These are phyloP conservation scores for Sugiyamaella floridensis DNA, from an alignment of 805 yeast genomes.

Conservation along the genomic window DNA sequence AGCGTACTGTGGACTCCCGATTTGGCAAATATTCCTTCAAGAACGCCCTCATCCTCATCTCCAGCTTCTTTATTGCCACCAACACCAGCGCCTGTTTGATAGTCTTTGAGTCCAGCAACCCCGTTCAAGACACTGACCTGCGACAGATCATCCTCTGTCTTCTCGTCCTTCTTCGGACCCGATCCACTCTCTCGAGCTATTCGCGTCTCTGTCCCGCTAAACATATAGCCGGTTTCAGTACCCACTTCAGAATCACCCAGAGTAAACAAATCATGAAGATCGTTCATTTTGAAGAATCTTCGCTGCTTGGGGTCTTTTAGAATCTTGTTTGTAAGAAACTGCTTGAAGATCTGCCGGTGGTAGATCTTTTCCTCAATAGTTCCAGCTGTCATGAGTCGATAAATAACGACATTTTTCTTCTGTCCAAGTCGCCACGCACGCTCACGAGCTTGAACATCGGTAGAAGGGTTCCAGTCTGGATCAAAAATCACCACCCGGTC, in stretches of 20 bases:
- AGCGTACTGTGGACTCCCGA: constrained; percentile 68
- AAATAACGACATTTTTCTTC: constrained; percentile 82
- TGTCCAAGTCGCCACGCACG: constrained; percentile 97
- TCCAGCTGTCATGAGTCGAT: constrained; percentile 88
- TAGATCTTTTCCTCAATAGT: constrained; percentile 95
- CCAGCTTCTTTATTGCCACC: constrained; percentile 22
- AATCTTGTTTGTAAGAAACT: constrained; percentile 85
- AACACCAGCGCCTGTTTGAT: constrained; percentile 43
- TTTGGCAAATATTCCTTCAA: constrained; percentile 68
- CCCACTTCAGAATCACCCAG: constrained; percentile 64
- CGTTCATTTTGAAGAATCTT: constrained; percentile 86
- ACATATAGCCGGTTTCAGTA: constrained; percentile 62
- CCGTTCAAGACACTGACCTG: constrained; percentile 61
- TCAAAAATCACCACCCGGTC: constrained; percentile 89
- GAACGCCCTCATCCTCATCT: constrained; percentile 49
- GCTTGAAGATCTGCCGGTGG: constrained; percentile 94
- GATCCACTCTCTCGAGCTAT: constrained; percentile 1
- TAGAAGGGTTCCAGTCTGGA: constrained; percentile 98
- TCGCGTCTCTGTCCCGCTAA: constrained; percentile 36
- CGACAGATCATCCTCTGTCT: constrained; percentile 57
- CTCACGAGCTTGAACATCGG: constrained; percentile 94
- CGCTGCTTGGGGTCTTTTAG: constrained; percentile 92
- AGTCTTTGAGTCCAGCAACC: constrained; percentile 63
- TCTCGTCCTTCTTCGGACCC: constrained; percentile 23
- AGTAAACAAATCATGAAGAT: constrained; percentile 81